Evolutionary conservation across 2,329 filamentous ascomycete genomes (phyloP).

Genomic region (Orbilia ellipsospora): DNA sequence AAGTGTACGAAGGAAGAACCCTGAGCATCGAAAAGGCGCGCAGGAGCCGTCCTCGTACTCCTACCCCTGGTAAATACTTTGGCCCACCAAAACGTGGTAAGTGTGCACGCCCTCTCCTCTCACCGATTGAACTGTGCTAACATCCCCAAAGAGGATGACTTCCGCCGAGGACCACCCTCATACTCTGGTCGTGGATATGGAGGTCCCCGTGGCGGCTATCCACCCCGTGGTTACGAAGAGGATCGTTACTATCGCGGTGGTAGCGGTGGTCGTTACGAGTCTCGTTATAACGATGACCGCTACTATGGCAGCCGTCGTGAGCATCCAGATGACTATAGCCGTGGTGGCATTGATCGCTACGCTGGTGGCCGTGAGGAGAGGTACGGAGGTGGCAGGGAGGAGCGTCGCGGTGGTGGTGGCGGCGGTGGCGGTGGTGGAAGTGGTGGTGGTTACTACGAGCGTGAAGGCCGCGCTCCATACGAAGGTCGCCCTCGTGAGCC

Average conservation of each 20-base stretch:
- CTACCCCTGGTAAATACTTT: constrained; percentile 98
- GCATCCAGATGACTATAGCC: constrained; percentile 55
- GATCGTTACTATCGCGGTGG: constrained; percentile 65
- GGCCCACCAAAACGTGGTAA: constrained; percentile 96
- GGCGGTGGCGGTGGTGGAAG: constrained; percentile 61
- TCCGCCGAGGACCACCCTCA: constrained; percentile 65
- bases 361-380: constrained; percentile 64
- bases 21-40: constrained; percentile 99
- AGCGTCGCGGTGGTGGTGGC: constrained; percentile 60
- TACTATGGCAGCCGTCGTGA: constrained; percentile 61
- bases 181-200: constrained; percentile 64
- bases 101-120: constrained; percentile 61
- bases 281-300: constrained; percentile 70
- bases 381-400: constrained; percentile 62
- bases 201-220: constrained; percentile 63
- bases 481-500: constrained; percentile 60
- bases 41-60: constrained; percentile 91
- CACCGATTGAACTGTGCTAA: constrained; percentile 63
- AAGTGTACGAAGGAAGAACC: constrained; percentile 92
- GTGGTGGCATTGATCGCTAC: constrained; percentile 66
- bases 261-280: constrained; percentile 62
- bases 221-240: constrained; percentile 63
- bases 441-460: constrained; percentile 67
- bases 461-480: constrained; percentile 63
- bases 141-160: constrained; percentile 63